These are phyloP conservation scores for Colletotrichum filicis DNA, from an alignment of 2,329 filamentous ascomycete genomes.

Conservation along the genomic window DNA sequence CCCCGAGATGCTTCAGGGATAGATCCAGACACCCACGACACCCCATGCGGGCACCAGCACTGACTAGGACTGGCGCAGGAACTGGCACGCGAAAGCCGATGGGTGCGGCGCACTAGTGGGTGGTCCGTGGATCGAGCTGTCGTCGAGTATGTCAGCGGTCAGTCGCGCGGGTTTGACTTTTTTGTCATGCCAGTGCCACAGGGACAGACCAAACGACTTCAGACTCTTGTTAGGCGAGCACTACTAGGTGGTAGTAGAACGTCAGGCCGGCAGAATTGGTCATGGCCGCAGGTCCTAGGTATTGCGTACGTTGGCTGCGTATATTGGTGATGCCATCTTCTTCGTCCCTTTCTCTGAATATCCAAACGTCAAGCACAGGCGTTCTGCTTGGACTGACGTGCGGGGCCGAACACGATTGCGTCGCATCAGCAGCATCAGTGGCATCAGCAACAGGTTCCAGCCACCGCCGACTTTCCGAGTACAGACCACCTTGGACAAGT, in stretches of 20 bases:
- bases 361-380: conserved; percentile 14
- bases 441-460: background rate
- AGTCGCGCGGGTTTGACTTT: conserved; percentile 13
- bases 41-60: conserved; percentile 34
- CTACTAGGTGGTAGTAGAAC: background rate
- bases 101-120: conserved; percentile 32
- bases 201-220: background rate
- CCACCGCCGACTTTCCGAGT: background rate
- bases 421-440: background rate
- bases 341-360: conserved; percentile 5
- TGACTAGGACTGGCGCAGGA: conserved; percentile 35
- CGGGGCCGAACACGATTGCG: conserved; percentile 24
- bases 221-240: background rate
- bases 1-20: conserved; percentile 32
- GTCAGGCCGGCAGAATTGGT: background rate
- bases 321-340: background rate
- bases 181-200: conserved; percentile 14
- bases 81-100: conserved; percentile 36
- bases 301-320: background rate
- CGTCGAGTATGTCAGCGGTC: conserved; percentile 3
- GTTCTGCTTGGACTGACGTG: conserved; percentile 22
- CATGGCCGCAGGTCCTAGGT: background rate
- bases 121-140: conserved; percentile 29
- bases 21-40: conserved; percentile 33
- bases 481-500: background rate